phyloP scores from a whole-genome alignment of 2,329 filamentous ascomycete species.

The Diaporthe nobilis region DNA sequence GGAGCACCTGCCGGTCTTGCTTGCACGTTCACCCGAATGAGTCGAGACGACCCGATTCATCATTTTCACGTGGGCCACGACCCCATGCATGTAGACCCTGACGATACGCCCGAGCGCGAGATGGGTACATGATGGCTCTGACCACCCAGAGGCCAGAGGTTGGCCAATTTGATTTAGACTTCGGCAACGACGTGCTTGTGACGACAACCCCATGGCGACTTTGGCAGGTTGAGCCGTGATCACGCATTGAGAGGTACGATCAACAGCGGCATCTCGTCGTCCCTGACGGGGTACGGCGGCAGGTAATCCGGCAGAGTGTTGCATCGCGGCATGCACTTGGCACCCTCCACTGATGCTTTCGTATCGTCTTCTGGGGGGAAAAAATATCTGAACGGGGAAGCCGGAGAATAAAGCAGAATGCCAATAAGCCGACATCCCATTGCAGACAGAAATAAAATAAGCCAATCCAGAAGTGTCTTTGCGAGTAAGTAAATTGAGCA shows the following conservation, averaged over 20 bases:
- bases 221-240: slow-evolving; percentile 25
- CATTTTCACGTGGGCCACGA: slow-evolving; percentile 22
- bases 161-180: slow-evolving; percentile 2
- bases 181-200: slow-evolving; percentile 16
- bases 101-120: slow-evolving; percentile 24
- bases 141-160: slow-evolving; percentile 10
- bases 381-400: not conserved
- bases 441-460: not conserved
- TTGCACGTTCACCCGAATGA: slow-evolving; percentile 1
- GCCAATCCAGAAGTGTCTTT: slow-evolving; percentile 13
- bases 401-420: not conserved
- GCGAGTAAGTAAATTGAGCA: slow-evolving; percentile 15
- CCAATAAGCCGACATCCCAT: not conserved
- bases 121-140: slow-evolving; percentile 13
- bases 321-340: not conserved
- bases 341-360: not conserved
- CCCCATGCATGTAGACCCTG: slow-evolving; percentile 18
- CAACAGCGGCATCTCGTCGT: not conserved
- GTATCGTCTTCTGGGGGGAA: not conserved
- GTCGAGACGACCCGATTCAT: slow-evolving; percentile 26
- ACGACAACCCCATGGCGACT: not conserved
- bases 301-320: not conserved
- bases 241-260: not conserved
- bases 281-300: not conserved
- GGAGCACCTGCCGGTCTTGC: not conserved